A percentile compares a stretch with the other conserved stretches of the same genome.
Conservation (phyloP, 208 protist genomes). For the Trypanosoma melophagium region DNA sequence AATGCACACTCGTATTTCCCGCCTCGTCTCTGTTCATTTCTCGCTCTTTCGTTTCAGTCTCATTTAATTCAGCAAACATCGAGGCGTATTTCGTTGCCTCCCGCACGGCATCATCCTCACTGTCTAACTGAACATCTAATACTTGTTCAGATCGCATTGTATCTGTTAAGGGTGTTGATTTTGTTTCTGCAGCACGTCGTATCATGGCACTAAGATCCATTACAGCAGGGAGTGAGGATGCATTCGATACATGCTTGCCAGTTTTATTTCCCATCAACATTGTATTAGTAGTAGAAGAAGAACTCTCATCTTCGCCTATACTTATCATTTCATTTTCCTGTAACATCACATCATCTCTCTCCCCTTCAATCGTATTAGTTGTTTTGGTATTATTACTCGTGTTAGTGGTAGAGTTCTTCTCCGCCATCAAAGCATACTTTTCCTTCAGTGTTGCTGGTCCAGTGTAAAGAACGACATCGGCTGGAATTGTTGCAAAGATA, state of each 20-base stretch:
- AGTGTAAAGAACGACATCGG: slow-evolving; percentile 55
- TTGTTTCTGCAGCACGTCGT: slow-evolving; percentile 1
- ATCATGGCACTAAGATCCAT: slow-evolving; percentile 23
- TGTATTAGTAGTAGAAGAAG: not conserved
- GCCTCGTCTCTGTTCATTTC: not conserved
- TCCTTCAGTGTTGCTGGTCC: slow-evolving; percentile 51
- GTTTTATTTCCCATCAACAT: too few relatives aligned
- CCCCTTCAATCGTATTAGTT: not conserved
- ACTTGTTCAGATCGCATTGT: not conserved
- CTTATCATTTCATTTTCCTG: not conserved
- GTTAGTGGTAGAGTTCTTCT: slow-evolving; percentile 4
- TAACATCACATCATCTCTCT: not conserved
- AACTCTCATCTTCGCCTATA: not conserved
- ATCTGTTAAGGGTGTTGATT: not conserved
- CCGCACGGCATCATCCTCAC: slow-evolving; percentile 55
- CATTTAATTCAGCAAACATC: slow-evolving; percentile 25
- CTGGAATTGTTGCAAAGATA: slow-evolving; percentile 64
- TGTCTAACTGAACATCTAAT: slow-evolving; percentile 50
- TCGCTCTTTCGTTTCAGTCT: slow-evolving; percentile 2
- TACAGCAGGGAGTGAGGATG: not conserved
- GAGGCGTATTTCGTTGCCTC: slow-evolving; percentile 67
- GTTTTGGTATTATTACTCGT: not conserved
- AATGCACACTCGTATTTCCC: not conserved
- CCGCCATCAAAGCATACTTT: slow-evolving; percentile 44
- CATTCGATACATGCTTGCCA: too few relatives aligned